Evolutionary conservation across 2,329 filamentous ascomycete species (phyloP), one percentile per base, ranked within the genome.

Genomic region (Nemania serpens): DNA sequence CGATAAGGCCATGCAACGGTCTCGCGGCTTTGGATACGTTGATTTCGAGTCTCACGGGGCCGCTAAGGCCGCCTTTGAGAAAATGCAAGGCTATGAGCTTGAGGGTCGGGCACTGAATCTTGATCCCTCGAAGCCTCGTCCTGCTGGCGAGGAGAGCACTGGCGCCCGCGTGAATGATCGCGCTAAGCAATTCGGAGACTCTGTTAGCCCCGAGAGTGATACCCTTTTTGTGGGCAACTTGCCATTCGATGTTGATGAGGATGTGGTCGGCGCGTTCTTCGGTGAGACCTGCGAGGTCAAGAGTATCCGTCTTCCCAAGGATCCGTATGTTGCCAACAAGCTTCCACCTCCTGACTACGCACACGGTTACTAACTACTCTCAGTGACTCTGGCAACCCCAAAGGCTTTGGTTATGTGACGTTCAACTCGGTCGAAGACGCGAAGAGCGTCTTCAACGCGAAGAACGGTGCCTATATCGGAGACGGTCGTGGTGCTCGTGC

Each of bases 161-260:
- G 77, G 80, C 65, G 79, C 81, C 63, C 86, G 89, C 65, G 86
- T 87, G 66, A 79, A 82, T 69, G 84, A 89, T 67, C 86, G 88
- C 48, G 86, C 88, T 68, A 76, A 81, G 75, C 83, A 85, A 73
- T 94, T 88, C 75, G 93, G 93, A 67, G 93, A 97, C 77, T 83
- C 85, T 69, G 81, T 88, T 73, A 93, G 89, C 81, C 85, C 90
- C 65, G 89, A 91, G 75, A 91, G 88, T 75, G 90, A 93, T 68
- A 97, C 93, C 43, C 84, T 97, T 62, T 97, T 95, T 78, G 87
- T 97, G 68, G 93, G 93, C 71, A 97, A 97, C 83, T 81, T 97
- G 68, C 88, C 91, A 52, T 97, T 96, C 79, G 87, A 91, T 66
- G 87, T 88, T 71, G 87, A 89, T 71, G 90, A 96, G 80, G 89